Evolutionary conservation across 192 early-diverging fungal genomes (phyloP).

Genomic region (Backusella australiensis): DNA sequence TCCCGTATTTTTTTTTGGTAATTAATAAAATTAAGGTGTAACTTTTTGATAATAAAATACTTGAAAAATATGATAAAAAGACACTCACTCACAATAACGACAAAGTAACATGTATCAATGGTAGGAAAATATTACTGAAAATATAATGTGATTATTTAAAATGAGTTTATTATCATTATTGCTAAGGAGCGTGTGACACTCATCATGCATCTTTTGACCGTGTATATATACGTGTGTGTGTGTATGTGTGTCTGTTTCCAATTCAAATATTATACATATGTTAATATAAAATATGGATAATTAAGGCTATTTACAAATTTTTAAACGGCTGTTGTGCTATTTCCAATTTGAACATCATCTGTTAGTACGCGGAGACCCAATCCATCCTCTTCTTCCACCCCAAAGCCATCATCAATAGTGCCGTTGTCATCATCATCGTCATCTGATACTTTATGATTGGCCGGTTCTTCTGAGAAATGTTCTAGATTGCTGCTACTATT

Average conservation of each 20-base stretch:
- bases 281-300: neutral
- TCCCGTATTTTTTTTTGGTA: neutral
- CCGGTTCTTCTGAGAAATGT: neutral
- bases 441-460: neutral
- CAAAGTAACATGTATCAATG: neutral
- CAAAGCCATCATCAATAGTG: neutral
- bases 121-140: neutral
- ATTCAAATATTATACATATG: neutral
- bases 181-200: slow-evolving; percentile 1
- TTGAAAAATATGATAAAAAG: too few species aligned
- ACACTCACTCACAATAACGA: neutral
- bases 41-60: too few species aligned
- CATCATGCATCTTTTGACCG: slow-evolving; percentile 6
- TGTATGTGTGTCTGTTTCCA: neutral
- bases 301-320: neutral
- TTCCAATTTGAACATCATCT: neutral
- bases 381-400: neutral
- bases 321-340: neutral
- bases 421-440: neutral
- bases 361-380: neutral
- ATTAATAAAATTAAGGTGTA: too few species aligned
- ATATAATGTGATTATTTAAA: neutral
- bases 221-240: neutral
- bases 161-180: neutral
- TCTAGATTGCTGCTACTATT: neutral